Evolutionary conservation across 345 rosid genomes (phyloP), one percentile per base, ranked within the genome.

Genomic region (Moricandia arvensis): DNA sequence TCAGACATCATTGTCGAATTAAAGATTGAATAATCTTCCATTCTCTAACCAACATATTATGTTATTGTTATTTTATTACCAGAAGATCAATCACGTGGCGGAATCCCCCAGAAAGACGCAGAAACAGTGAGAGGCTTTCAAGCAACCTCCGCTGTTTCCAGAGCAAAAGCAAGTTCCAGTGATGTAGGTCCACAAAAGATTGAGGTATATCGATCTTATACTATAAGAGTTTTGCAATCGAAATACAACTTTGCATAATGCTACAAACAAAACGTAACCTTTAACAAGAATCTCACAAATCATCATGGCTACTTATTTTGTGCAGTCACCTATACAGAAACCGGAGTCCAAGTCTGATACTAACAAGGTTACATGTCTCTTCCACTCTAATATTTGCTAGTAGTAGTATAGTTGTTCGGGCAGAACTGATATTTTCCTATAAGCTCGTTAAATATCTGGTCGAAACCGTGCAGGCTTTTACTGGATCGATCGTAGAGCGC

Each of bases 401-500:
- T 26, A 17, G 30, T 26, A 16, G 35, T 63, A 27, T 55, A 31
- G 21, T 66, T 72, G 34, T 11, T 62, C 6, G 4, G 38, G 60
- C 26, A 51, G 24, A 53, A 30, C 4, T 66, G 24, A 37, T 26
- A 18, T 6, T 34, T 35, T 7, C 7, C 49, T 49, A 6, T 37
- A 60, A 35, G 10, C 69, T 78, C 4, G 41, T 13, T 61, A 30
- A 59, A 37, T 72, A n/a, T 67, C 16, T 66, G 21, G 10, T 49
- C 41, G 53, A 16, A 73, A 34, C 29, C 27, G 8, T 33, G 74
- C 83, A 93, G 96, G 97, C 97, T 47, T 88, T 93, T 76, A 83
- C 88, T 7, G 96, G 96, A 53, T 86, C 87, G 3, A 82, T 91
- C 16, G 80, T 93, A 65, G 98, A 91, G 80, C 97, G 60, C 31